Conservation (phyloP, 2,329 filamentous ascomycete genomes). For the Fusarium paranaense region DNA sequence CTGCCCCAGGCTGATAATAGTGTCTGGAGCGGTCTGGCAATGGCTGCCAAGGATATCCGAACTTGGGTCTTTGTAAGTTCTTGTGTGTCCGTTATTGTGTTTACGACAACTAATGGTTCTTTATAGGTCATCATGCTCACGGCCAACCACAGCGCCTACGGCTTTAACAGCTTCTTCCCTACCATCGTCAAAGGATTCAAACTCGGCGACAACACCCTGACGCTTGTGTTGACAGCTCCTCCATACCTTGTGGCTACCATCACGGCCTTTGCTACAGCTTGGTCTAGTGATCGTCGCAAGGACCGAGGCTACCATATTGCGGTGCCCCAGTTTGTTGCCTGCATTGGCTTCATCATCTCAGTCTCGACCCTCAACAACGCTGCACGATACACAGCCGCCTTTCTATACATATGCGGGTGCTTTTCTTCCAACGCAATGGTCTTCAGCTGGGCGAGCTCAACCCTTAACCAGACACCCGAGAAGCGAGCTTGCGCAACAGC, state of each 20-base stretch:
- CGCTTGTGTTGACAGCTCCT: conserved; percentile 39
- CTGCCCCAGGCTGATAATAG: conserved; percentile 18
- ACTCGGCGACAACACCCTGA: conserved; percentile 31
- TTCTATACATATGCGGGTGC: conserved; percentile 34
- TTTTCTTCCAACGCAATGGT: conserved; percentile 49
- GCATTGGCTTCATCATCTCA: not conserved
- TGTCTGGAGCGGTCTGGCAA: conserved; percentile 33
- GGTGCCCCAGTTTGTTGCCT: not conserved
- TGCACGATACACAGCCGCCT: conserved; percentile 30
- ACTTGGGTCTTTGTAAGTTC: conserved; percentile 40
- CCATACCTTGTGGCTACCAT: conserved; percentile 39
- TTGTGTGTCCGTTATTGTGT: not conserved
- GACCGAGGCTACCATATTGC: conserved; percentile 39
- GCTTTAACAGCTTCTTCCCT: conserved; percentile 43
- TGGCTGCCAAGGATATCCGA: conserved; percentile 38
- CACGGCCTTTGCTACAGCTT: conserved; percentile 26
- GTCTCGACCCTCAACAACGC: not conserved
- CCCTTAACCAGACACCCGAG: conserved; percentile 50
- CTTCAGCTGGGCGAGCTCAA: conserved; percentile 50
- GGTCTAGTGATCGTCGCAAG: conserved; percentile 33
- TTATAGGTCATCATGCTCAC: conserved; percentile 23
- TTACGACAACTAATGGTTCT: conserved; percentile 1
- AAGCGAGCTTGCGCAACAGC: conserved; percentile 45
- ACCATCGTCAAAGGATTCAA: conserved; percentile 37
- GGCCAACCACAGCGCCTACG: conserved; percentile 37